Evolutionary conservation across 768 basidiomycete species (phyloP).

Genomic region (Tylopilus subfusipes): DNA sequence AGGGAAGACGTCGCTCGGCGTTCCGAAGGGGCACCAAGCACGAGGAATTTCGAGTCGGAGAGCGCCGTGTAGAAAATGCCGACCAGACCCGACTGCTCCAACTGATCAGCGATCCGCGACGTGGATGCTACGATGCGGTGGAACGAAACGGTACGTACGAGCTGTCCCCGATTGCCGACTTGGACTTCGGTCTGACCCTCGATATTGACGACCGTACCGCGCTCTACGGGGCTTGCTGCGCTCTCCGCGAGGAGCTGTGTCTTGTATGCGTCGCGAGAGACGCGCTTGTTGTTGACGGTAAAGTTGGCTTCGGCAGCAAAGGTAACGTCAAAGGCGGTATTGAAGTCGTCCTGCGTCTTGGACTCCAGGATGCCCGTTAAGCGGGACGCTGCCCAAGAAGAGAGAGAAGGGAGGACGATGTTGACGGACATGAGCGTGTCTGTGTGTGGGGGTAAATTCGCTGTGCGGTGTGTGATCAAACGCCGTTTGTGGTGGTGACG

Average conservation of each 20-base stretch:
- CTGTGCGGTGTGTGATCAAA: neutral
- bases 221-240: slow-evolving; percentile 16
- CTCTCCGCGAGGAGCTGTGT: slow-evolving; percentile 32
- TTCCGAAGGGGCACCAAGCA: slow-evolving; percentile 34
- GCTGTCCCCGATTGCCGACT: slow-evolving; percentile 23
- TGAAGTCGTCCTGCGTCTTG: slow-evolving; percentile 34
- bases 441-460: too few species aligned
- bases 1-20: slow-evolving; percentile 34
- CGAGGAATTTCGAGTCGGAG: slow-evolving; percentile 32
- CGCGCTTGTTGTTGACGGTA: slow-evolving; percentile 39
- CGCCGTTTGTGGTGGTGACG: neutral
- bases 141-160: slow-evolving; percentile 25
- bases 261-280: slow-evolving; percentile 41
- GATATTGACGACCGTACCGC: slow-evolving; percentile 18
- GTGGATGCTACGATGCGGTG: neutral
- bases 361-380: slow-evolving; percentile 39
- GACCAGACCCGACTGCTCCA: slow-evolving; percentile 27
- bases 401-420: slow-evolving; percentile 40
- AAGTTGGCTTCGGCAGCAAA: slow-evolving; percentile 36
- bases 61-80: slow-evolving; percentile 38
- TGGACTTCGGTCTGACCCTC: slow-evolving; percentile 28
- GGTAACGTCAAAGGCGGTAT: slow-evolving; percentile 39
- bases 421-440: slow-evolving; percentile 21
- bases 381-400: slow-evolving; percentile 39
- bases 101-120: neutral